phyloP scores from a whole-genome alignment of 2,329 filamentous ascomycete genomes.

The Lachnellula occidentalis region DNA sequence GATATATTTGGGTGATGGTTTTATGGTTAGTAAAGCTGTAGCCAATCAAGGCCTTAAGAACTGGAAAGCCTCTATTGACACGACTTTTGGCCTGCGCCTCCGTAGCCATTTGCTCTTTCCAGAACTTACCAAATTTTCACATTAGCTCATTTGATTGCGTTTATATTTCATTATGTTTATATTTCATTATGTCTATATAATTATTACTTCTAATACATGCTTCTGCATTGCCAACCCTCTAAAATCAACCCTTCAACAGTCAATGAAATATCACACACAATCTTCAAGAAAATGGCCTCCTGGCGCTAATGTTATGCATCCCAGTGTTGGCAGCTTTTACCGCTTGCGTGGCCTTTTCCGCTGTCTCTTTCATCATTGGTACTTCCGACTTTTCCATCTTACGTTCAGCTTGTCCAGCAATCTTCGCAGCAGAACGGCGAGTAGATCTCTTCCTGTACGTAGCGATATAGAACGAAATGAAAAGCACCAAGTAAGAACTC shows the following conservation, averaged over 20 bases:
- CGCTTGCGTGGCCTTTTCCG: slow-evolving; percentile 8
- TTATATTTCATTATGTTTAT: no score
- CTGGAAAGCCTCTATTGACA: no score
- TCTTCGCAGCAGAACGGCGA: slow-evolving; percentile 38
- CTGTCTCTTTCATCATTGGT: slow-evolving; percentile 11
- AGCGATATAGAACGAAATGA: slow-evolving; percentile 26
- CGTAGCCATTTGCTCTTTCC: no score
- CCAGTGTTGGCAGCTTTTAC: slow-evolving; percentile 8
- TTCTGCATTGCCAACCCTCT: not conserved
- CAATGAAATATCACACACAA: no score
- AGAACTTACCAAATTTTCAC: no score
- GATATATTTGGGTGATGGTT: no score
- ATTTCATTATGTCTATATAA: no score
- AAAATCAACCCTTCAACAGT: not conserved
- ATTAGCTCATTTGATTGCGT: no score
- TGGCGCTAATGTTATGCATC: slow-evolving; percentile 13
- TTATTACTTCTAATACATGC: not conserved
- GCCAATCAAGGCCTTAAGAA: no score
- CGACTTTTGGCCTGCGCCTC: no score
- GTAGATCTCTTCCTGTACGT: slow-evolving; percentile 23
- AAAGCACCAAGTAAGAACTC: slow-evolving; percentile 25
- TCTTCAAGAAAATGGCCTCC: slow-evolving; percentile 4
- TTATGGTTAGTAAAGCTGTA: no score
- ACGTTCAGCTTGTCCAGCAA: slow-evolving; percentile 10
- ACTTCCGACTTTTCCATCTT: slow-evolving; percentile 15